These are phyloP conservation scores for Fusarium mexicanum DNA, from an alignment of 2,329 filamentous ascomycete genomes.

Conservation along the genomic window DNA sequence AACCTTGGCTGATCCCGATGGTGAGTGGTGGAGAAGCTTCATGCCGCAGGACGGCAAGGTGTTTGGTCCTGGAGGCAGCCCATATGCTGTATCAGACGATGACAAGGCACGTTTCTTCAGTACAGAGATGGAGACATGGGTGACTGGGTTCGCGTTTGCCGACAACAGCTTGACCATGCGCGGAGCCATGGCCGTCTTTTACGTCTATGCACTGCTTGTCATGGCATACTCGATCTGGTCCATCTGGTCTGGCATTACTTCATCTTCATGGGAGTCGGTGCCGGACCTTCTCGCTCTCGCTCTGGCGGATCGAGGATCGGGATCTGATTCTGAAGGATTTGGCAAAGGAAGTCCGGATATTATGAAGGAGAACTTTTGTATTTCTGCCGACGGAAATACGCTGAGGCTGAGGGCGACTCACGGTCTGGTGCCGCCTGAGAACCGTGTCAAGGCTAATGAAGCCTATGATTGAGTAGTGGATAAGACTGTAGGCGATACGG, in stretches of 20 bases:
- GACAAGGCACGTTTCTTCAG: slow-evolving; percentile 6
- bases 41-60: slow-evolving; percentile 27
- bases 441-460: background rate
- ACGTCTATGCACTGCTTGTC: slow-evolving; percentile 8
- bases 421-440: background rate
- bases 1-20: slow-evolving; percentile 1
- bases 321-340: rapidly evolving
- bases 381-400: background rate
- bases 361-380: slow-evolving; percentile 9
- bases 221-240: slow-evolving; percentile 5
- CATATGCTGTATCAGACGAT: slow-evolving; percentile 15
- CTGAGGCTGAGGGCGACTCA: background rate
- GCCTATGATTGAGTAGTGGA: background rate
- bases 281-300: slow-evolving; percentile 12
- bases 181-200: slow-evolving; percentile 14
- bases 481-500: rapidly evolving
- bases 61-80: slow-evolving; percentile 29
- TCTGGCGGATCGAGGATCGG: background rate
- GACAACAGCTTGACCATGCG: slow-evolving; percentile 16
- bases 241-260: slow-evolving; percentile 8
- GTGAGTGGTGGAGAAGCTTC: slow-evolving; percentile 35
- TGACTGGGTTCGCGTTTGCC: slow-evolving; percentile 32
- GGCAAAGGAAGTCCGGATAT: background rate
- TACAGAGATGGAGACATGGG: slow-evolving; percentile 34
- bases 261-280: slow-evolving; percentile 17